Evolutionary conservation across 768 basidiomycete species (phyloP), one percentile per base, ranked within the genome.

Genomic region (Boletales sp.): DNA sequence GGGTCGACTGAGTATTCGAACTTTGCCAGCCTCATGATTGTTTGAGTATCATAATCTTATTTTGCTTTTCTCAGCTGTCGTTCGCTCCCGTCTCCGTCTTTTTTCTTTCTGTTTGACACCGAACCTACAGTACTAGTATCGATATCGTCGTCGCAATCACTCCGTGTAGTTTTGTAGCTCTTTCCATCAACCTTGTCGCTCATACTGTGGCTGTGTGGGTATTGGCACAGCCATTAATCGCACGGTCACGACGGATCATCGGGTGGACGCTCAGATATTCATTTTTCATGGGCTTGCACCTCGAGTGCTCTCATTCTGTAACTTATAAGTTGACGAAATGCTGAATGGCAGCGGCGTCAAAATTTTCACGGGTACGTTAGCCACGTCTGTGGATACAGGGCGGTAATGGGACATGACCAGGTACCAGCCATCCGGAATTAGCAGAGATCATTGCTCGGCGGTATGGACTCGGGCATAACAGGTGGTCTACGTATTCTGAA

Each of bases 401-500:
- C 18, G 18, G 35, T 53, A 13, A 56, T 38, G 33, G 37, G n/a
- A 25, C 19, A 47, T 25, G 46, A 41, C 12, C 53, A 95, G 94
- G 94, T 54, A 94, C 92, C 33, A 93, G 90, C 72, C 95, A 98
- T 71, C 92, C 94, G 47, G 90, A 93, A 71, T 80, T 98, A 57
- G 94, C 94, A 33, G 87, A 94, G 69, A 86, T 91, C 61, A 91
- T 98, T 66, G 89, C 93, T 57, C 79, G 86, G 74, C 85, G 94
- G 94, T 94, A 77, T 37, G 55, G 41, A 36, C 41, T 40, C 33
- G 48, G 50, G 28, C 48, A 51, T 15, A 34, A 15, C 38, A 25
- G 51, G 49, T 44, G 43, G 49, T 53, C 50, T 46, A 46, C 44
- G 51, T 47, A 60, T 57, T 51, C 58, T 61, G 68, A 69, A 53